Evolutionary conservation across 345 rosid species (phyloP).

Genomic region (Gossypium rotundifolium): DNA sequence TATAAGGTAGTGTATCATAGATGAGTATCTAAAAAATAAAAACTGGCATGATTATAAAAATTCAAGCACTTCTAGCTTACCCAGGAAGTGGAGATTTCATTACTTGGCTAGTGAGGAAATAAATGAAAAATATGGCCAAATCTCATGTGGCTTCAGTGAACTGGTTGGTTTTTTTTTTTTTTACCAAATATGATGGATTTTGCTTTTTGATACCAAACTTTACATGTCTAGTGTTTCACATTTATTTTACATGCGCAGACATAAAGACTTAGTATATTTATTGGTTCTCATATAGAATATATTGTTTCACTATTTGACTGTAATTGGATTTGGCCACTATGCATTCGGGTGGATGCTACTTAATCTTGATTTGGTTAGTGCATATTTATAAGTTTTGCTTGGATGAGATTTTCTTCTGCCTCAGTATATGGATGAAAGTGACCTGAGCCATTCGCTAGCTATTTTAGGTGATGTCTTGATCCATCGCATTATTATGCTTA

Average conservation of each 20-base stretch:
- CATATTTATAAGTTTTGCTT: neutral
- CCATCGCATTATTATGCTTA: neutral
- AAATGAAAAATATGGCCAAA: neutral
- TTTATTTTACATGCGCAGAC: neutral
- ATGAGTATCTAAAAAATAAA: neutral
- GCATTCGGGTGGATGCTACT: neutral
- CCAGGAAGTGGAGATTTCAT: neutral
- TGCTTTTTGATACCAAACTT: neutral
- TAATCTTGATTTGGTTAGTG: neutral
- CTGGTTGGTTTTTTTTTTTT: neutral
- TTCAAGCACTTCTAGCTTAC: neutral
- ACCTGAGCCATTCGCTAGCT: neutral
- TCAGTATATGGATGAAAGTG: neutral
- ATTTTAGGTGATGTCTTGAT: neutral
- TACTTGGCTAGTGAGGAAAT: neutral
- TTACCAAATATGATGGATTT: neutral
- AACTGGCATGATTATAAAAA: neutral
- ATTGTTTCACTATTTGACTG: neutral
- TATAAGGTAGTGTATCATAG: neutral
- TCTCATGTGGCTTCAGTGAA: neutral
- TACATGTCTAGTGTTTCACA: neutral
- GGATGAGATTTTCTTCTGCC: neutral
- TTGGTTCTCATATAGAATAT: neutral
- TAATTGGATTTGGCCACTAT: neutral
- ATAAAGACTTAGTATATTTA: neutral